These are phyloP conservation scores for Neoascochyta sp. DNA, from an alignment of 2,329 filamentous ascomycete species.

Conservation along the genomic window DNA sequence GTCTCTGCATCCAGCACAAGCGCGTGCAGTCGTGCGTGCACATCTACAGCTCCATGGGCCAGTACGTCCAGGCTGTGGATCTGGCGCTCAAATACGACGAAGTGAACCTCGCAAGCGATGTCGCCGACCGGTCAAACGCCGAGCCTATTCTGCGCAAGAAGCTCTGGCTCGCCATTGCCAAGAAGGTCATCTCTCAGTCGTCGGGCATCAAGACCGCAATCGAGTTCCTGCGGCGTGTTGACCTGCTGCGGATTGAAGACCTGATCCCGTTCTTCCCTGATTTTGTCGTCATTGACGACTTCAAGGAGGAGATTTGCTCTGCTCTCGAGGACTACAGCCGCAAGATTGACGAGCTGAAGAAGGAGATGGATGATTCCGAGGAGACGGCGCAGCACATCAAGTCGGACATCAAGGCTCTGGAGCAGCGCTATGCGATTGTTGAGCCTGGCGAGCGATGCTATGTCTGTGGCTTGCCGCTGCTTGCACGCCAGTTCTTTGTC, in stretches of 20 bases:
- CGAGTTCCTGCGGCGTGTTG: slow-evolving; percentile 86
- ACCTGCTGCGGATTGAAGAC: slow-evolving; percentile 90
- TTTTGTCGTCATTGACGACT: slow-evolving; percentile 97
- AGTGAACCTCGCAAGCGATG: slow-evolving; percentile 81
- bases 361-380: slow-evolving; percentile 93
- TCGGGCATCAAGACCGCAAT: slow-evolving; percentile 84
- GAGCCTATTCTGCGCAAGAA: slow-evolving; percentile 82
- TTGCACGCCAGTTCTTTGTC: slow-evolving; percentile 93
- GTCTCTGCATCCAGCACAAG: slow-evolving; percentile 90
- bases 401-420: slow-evolving; percentile 78
- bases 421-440: slow-evolving; percentile 90
- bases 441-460: slow-evolving; percentile 95
- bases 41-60: slow-evolving; percentile 94
- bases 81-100: slow-evolving; percentile 86
- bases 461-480: slow-evolving; percentile 76
- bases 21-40: slow-evolving; percentile 93
- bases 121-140: slow-evolving; percentile 80
- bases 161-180: slow-evolving; percentile 91
- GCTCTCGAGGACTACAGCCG: slow-evolving; percentile 91
- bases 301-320: slow-evolving; percentile 95
- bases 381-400: slow-evolving; percentile 88
- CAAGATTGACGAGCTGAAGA: slow-evolving; percentile 81
- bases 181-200: slow-evolving; percentile 83
- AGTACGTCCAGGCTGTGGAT: slow-evolving; percentile 90
- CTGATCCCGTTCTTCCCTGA: slow-evolving; percentile 98